Evolutionary conservation across 2,329 filamentous ascomycete species (phyloP), one percentile per base, ranked within the genome.

Genomic region (Saccharata proteae): DNA sequence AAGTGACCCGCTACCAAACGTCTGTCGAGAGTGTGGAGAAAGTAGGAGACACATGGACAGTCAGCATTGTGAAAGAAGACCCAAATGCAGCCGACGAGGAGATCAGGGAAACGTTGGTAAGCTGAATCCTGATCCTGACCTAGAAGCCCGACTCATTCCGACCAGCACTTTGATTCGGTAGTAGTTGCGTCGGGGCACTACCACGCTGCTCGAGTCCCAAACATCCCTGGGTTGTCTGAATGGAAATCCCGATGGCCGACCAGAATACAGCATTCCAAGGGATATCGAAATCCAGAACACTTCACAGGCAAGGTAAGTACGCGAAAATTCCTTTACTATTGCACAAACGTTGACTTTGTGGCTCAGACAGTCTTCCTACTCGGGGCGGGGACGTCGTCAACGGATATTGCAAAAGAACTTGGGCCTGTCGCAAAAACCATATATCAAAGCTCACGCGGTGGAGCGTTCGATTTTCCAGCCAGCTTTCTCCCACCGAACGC

Each of bases 401-500:
- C 54, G 21, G 68, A 72, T 38, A 70, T 71, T 14, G 65, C 67
- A 4, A 59, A 60, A 24, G 67, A 71, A 37, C 51, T 70, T n/a
- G 54, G 59, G 2, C 46, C 52, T 0, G 36, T 61, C 4, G 64
- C 64, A 3, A 53, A 53, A 3, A 54, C 43, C 1, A 56, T 69
- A 6, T 67, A 62, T 38, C 67, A 71, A 41, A 75, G 69, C 38
- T 71, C 71, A 1, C 61, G 77, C 15, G 65, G 68, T 16, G 75
- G 77, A 3, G 52, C 56, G 1, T 78, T 74, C 35, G 76, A 80
- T 44, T 48, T 76, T 0, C 63, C 71, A 0, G 50, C 59, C 0
- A 57, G 46, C 2, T 44, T 75, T 12, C 55, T 80, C 1, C 75
- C 76, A 0, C 47, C 57, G 0, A 69, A 65, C 7, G 64, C 61